Evolutionary conservation across 768 basidiomycete genomes (phyloP).

Genomic region (Leccinum rimulosum): DNA sequence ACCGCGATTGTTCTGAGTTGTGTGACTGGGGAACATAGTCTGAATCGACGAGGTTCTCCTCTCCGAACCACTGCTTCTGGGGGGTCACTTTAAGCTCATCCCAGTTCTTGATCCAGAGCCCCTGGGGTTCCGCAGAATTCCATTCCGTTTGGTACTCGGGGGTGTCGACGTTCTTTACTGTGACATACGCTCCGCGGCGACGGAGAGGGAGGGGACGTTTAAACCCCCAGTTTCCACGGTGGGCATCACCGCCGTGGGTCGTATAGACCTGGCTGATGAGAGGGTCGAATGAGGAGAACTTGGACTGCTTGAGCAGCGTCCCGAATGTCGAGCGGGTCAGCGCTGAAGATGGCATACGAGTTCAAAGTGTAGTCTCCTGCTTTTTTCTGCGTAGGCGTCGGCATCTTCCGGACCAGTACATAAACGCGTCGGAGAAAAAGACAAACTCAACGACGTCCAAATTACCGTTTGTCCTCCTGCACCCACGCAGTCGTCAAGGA

Average conservation of each 20-base stretch:
- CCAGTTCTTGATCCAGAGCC: conserved; percentile 64
- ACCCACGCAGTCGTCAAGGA: conserved; percentile 42
- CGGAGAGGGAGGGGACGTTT: conserved; percentile 77
- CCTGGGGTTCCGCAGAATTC: conserved; percentile 62
- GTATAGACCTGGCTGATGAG: conserved; percentile 76
- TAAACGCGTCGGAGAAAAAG: conserved; percentile 21
- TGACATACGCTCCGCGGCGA: conserved; percentile 60
- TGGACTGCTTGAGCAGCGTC: conserved; percentile 74
- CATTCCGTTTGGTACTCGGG: conserved; percentile 77
- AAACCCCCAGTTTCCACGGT: conserved; percentile 81
- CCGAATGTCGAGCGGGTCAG: conserved; percentile 67
- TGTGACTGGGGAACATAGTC: conserved; percentile 23
- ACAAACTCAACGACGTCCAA: conserved; percentile 63
- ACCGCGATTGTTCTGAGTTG: conserved; percentile 20
- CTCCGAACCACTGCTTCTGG: conserved; percentile 10
- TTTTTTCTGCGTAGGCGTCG: conserved; percentile 10
- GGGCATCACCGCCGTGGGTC: conserved; percentile 62
- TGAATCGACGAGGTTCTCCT: conserved; percentile 25
- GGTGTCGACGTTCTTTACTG: conserved; percentile 67
- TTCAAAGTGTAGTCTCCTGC: background rate
- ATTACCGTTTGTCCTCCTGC: conserved; percentile 72
- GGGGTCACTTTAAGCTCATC: conserved; percentile 48
- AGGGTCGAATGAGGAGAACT: conserved; percentile 79
- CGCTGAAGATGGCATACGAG: conserved; percentile 16
- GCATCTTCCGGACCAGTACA: conserved; percentile 30